Conservation (phyloP, 495 filamentous ascomycete species). For the Lepraria neglecta region DNA sequence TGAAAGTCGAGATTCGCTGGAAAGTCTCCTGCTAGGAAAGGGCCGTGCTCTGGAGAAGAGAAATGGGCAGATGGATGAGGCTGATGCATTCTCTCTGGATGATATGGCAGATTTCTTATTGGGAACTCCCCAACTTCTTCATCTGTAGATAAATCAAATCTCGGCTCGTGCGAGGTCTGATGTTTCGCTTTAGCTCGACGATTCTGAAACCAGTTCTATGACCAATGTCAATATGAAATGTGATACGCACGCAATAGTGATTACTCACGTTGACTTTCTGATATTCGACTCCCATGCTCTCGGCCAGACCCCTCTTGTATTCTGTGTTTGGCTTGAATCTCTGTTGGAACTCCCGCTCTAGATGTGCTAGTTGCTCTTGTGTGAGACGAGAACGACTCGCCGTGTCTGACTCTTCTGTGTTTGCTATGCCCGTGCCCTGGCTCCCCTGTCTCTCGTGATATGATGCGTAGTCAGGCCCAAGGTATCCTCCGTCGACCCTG, state of each 20-base stretch:
- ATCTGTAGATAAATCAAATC: slow-evolving; percentile 29
- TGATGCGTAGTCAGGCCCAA: slow-evolving; percentile 1
- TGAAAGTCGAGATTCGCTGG: slow-evolving; percentile 9
- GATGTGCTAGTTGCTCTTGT: slow-evolving; percentile 72
- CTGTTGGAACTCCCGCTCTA: slow-evolving; percentile 68
- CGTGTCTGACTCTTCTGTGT: slow-evolving; percentile 38
- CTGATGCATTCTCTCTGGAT: slow-evolving; percentile 12
- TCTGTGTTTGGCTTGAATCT: slow-evolving; percentile 74
- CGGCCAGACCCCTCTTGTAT: slow-evolving; percentile 66
- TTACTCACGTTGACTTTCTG: slow-evolving; percentile 68
- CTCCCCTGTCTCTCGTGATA: slow-evolving; percentile 14
- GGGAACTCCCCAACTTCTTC: slow-evolving; percentile 30
- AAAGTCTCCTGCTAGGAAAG: slow-evolving; percentile 7
- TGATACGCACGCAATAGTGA: neutral
- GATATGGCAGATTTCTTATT: slow-evolving; percentile 3
- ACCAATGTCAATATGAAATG: slow-evolving; percentile 22
- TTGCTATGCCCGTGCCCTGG: slow-evolving; percentile 1
- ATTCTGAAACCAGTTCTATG: slow-evolving; percentile 89
- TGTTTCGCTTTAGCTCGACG: slow-evolving; percentile 78
- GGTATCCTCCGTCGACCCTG: neutral
- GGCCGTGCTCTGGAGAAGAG: slow-evolving; percentile 12
- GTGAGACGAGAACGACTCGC: slow-evolving; percentile 60
- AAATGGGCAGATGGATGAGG: slow-evolving; percentile 9
- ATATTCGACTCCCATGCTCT: slow-evolving; percentile 64
- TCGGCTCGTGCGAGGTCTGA: slow-evolving; percentile 57